Conservation (phyloP, 352 stramenopile genomes). For the Plasmopara muralis region DNA sequence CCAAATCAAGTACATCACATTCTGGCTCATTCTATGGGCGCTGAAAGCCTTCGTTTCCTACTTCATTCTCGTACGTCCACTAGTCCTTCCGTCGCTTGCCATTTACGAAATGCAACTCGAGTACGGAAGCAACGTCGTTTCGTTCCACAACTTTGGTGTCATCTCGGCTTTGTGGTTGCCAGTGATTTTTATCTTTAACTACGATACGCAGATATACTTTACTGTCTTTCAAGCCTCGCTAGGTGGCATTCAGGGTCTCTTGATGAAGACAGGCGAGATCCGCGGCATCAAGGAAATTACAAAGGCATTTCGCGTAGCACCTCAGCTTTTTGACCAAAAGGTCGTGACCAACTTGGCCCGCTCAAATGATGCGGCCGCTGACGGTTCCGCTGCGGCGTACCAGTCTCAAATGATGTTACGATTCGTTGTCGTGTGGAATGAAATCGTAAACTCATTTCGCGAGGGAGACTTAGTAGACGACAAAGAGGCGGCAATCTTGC, state of each 20-base stretch:
- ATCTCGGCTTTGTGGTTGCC: conserved; percentile 58
- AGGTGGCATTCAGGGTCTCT: conserved; percentile 41
- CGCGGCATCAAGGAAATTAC: conserved; percentile 60
- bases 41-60: conserved; percentile 63
- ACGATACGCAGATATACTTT: conserved; percentile 79
- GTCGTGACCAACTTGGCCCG: conserved; percentile 58
- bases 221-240: conserved; percentile 59
- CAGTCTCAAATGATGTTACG: conserved; percentile 69
- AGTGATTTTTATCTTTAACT: conserved; percentile 72
- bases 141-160: conserved; percentile 64
- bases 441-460: conserved; percentile 73
- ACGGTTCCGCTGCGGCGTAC: conserved; percentile 39
- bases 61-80: conserved; percentile 55
- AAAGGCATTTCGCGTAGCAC: conserved; percentile 58
- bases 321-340: conserved; percentile 65
- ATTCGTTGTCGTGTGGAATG: conserved; percentile 79
- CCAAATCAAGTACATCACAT: conserved; percentile 61
- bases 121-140: conserved; percentile 53
- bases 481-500: conserved; percentile 63
- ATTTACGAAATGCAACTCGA: conserved; percentile 63
- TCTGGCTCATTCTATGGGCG: conserved; percentile 52
- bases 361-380: conserved; percentile 44
- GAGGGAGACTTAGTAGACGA: conserved; percentile 67
- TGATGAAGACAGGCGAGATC: conserved; percentile 72
- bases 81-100: conserved; percentile 59